These are phyloP conservation scores for Mucuna pruriens DNA, from an alignment of 306 rosid species.

Conservation along the genomic window DNA sequence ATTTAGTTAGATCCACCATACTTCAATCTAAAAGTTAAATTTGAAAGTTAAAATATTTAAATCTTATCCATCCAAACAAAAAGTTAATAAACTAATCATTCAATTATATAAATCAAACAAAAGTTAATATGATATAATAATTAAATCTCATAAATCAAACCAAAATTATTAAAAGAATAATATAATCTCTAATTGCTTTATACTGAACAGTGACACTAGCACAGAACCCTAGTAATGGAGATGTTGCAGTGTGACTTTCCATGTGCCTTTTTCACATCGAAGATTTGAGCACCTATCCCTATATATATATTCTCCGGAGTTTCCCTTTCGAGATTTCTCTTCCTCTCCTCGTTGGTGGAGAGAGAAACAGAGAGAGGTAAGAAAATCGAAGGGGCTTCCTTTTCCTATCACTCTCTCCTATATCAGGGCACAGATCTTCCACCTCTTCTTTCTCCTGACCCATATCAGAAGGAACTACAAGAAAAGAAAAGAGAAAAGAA, in stretches of 20 bases:
- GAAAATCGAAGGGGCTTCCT: not conserved
- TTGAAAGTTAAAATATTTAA: too few species aligned
- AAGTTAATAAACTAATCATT: too few species aligned
- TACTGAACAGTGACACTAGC: too few species aligned
- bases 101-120: too few species aligned
- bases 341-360: constrained; percentile 22
- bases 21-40: too few species aligned
- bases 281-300: not conserved
- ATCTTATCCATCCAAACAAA: too few species aligned
- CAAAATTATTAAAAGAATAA: too few species aligned
- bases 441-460: not conserved
- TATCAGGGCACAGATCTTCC: not conserved
- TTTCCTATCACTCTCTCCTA: not conserved
- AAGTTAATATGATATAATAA: too few species aligned
- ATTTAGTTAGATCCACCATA: too few species aligned
- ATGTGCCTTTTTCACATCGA: not conserved
- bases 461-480: not conserved
- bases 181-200: too few species aligned
- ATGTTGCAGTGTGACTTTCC: not conserved
- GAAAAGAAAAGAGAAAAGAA: not conserved
- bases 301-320: not conserved
- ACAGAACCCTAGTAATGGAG: not conserved
- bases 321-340: not conserved
- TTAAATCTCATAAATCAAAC: too few species aligned
- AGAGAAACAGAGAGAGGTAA: not conserved